Evolutionary conservation across 441 rosid species (phyloP), one percentile per base, ranked within the genome.

Genomic region (Croton laevigatus): DNA sequence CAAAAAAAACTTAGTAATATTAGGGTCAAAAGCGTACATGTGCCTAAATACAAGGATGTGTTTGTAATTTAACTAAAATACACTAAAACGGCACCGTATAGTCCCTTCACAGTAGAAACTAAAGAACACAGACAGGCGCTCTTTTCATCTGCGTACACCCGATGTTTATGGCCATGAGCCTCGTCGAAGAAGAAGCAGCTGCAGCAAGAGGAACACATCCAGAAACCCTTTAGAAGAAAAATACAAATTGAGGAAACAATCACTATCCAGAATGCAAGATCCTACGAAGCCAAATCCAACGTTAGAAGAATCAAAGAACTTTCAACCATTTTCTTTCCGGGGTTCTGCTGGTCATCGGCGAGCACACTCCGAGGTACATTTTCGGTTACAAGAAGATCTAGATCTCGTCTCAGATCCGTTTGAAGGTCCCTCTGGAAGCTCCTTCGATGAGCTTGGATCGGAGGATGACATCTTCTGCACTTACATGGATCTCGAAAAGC

Each of bases 381-480:
- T 88, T 80, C 89, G 95, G 78, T 75, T 91, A 67, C 88, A 90
- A 0, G 89, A 87, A 48, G 94, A 90, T 77, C 83, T 89, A 58
- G 94, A 89, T 88, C 94, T 88, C 74, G 86, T 69, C 0, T 77
- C 90, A 36, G 91, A 88, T 63, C 85, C 87, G 0, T 82, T 88
- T 62, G 84, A 81, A 13, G 83, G 85, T 42, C 63, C 63, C 12
- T 58, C 71, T 1, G 77, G 68, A 13, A 73, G 64, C 49, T 59
- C 74, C 4, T 84, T 91, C 70, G 94, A 91, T 17, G 90, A 84
- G 22, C 77, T 86, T 36, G 93, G 89, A 81, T 87, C 98, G 75
- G 93, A 93, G 70, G 97, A 94, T 22, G 97, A 91, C 79, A 70
- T 94, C 80, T 93, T 91, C 66, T 85, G 87, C 75, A 82, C 90